phyloP scores from a whole-genome alignment of 2,329 filamentous ascomycete genomes.

The Amauroascus niger region DNA sequence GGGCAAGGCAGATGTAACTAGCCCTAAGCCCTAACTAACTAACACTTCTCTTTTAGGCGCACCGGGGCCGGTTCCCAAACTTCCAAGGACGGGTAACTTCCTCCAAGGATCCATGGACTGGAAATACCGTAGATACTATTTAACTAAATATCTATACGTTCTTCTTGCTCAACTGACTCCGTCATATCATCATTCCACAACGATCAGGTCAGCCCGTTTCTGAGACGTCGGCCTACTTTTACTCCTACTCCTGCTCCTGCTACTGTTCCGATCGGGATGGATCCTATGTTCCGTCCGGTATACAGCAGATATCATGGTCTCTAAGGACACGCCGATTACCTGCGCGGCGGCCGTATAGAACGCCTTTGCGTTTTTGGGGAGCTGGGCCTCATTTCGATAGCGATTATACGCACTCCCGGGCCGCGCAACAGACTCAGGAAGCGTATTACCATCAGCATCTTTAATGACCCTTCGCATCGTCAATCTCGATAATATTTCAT shows the following conservation, averaged over 20 bases:
- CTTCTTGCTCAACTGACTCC: no score
- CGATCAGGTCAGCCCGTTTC: neutral
- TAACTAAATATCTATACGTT: no score
- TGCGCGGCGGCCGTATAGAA: constrained; percentile 46
- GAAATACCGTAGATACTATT: no score
- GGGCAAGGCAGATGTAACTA: constrained; percentile 25
- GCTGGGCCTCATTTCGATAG: constrained; percentile 41
- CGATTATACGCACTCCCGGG: constrained; percentile 44
- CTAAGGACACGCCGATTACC: constrained; percentile 42
- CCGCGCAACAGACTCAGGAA: constrained; percentile 27
- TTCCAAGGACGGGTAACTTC: no score
- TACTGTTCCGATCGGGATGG: neutral
- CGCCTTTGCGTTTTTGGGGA: constrained; percentile 36
- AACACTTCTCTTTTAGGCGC: constrained; percentile 12
- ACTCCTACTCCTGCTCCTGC: constrained; percentile 6
- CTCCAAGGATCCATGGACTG: no score
- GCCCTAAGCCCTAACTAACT: constrained; percentile 39
- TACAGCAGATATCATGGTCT: constrained; percentile 44
- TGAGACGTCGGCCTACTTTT: neutral
- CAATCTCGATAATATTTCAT: constrained; percentile 36
- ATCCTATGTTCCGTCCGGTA: constrained; percentile 42
- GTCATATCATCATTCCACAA: neutral
- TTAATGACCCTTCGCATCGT: constrained; percentile 32
- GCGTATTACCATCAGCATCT: constrained; percentile 25
- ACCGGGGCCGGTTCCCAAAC: no score